phyloP scores from a whole-genome alignment of 192 early-diverging fungal genomes.

The Rhizophagus clarus region DNA sequence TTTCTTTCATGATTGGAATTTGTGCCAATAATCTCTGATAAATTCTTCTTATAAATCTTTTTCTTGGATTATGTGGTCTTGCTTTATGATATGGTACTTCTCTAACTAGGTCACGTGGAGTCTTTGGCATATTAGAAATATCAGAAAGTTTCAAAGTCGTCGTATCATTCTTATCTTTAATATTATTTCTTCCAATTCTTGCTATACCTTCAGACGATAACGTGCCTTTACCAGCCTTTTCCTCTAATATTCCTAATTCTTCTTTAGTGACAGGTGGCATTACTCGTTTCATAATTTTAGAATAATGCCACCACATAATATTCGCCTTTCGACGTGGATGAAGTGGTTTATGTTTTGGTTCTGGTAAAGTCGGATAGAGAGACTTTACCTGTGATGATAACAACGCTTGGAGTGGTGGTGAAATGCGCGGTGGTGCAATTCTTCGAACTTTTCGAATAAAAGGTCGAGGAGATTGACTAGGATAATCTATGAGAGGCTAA shows the following conservation, averaged over 20 bases:
- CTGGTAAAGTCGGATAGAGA: slow-evolving; percentile 11
- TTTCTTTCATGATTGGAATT: slow-evolving; percentile 13
- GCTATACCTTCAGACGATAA: neutral
- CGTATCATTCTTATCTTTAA: neutral
- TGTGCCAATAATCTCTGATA: slow-evolving; percentile 17
- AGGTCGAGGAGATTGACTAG: neutral
- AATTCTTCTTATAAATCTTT: slow-evolving; percentile 23
- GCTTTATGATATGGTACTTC: slow-evolving; percentile 16
- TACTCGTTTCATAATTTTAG: slow-evolving; percentile 16
- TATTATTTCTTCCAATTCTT: neutral
- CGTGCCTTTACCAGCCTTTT: slow-evolving; percentile 21
- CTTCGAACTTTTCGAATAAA: slow-evolving; percentile 6
- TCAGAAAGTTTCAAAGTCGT: neutral
- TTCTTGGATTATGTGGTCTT: slow-evolving; percentile 21
- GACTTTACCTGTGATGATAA: slow-evolving; percentile 16
- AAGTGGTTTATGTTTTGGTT: slow-evolving; percentile 25
- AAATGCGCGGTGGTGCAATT: slow-evolving; percentile 22
- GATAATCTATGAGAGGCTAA: slow-evolving; percentile 7
- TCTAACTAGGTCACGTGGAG: neutral
- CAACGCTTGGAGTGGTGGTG: slow-evolving; percentile 13
- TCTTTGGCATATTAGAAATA: neutral
- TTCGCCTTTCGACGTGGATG: slow-evolving; percentile 24
- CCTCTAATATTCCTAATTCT: neutral
- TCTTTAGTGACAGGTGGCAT: slow-evolving; percentile 14
- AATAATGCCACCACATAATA: slow-evolving; percentile 25